Evolutionary conservation across 306 rosid genomes (phyloP), one percentile per base, ranked within the genome.

Genomic region (Herpetospermum pedunculosum): DNA sequence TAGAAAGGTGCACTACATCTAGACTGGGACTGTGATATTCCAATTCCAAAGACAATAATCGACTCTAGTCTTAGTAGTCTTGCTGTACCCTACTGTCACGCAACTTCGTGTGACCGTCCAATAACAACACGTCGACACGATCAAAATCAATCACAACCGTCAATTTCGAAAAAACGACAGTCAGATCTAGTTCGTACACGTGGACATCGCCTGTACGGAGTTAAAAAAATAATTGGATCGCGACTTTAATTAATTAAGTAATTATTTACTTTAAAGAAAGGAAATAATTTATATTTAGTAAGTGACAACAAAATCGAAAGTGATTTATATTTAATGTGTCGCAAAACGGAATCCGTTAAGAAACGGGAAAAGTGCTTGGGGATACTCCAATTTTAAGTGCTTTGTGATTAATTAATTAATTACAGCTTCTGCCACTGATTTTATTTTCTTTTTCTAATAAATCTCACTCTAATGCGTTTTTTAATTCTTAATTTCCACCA

Each of bases 91-190:
- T 6, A 43, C 73, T 68, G 73, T 68, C 54, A 23, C 15, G 73
- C 34, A 43, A 18, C 25, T 15, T 15, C 38, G 12, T 46, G 73
- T 68, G 53, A 43, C 73, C 73, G 73, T 68, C 73, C 73, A 68
- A 40, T 67, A 0, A 3, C 6, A 41, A 69, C 55, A 29, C 73
- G 55, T 69, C 21, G 12, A 43, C 37, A 68, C 8, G 68, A 37
- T 23, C 16, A 12, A 67, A 67, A 21, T 41, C 21, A 13, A 38
- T 65, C 50, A 21, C 72, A 14, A 41, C 72, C 72, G 21, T 40
- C n/a, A 2, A 41, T 65, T 26, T 12, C 11, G 1, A 1, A 23
- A 25, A n/a, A 28, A 14, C 49, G 1, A 44, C 35, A 41, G 18
- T 8, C 38, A 19, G 14, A 43, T 69, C 73, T 15, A 1, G 0